Base-by-base conservation (phyloP, 495 filamentous ascomycete species). In the Jackrogersella multiformis region DNA sequence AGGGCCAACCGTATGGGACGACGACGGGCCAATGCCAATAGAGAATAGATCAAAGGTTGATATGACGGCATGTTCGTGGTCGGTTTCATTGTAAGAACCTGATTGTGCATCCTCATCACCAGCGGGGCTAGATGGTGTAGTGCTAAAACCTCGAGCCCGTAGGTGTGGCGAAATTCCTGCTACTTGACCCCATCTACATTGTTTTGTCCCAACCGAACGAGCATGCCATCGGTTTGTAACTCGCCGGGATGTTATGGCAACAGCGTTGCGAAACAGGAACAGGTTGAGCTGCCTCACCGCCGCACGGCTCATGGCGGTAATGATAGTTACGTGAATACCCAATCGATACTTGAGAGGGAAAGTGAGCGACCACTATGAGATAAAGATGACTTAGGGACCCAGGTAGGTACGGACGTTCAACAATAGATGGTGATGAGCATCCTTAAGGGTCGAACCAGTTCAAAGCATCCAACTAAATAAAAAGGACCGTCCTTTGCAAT, bases 31-130 rank as follows among this genome's bases (percentile, higher is more conserved):
- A 57, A 77, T 76, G 57, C 75, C 75, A 26, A 77, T 74, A 9
- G 75, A 77, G 63, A 77, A 77, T 2, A 77, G 60, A 64, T 77
- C 75, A 26, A 77, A 77, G 0, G 75, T 69, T n/a, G 75, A 77
- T 9, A 77, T 77, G 45, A 77, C 75, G 24, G 75, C 75, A 64
- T 77, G 75, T 39, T 77, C 75, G 48, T 77, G 75, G 48, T 77
- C 75, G 15, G 75, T 65, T 61, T 77, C 75, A 30, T 70, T 77
- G 24, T 77, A 77, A 10, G 71, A 74, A 16, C 73, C 75, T 2
- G 65, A 55, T 23, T 72, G 36, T 0, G 59, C 45, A 2, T 70
- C 66, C 55, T 70, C 66, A 15, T 48, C 48, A 20, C 38, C 41
- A 7, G 62, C 61, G 5, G 42, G 45, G 44, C 38, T 61, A 0